Evolutionary conservation across 1,284 basidiomycete species (phyloP), one percentile per base, ranked within the genome.

Genomic region (Kalmanozyma brasiliensis): DNA sequence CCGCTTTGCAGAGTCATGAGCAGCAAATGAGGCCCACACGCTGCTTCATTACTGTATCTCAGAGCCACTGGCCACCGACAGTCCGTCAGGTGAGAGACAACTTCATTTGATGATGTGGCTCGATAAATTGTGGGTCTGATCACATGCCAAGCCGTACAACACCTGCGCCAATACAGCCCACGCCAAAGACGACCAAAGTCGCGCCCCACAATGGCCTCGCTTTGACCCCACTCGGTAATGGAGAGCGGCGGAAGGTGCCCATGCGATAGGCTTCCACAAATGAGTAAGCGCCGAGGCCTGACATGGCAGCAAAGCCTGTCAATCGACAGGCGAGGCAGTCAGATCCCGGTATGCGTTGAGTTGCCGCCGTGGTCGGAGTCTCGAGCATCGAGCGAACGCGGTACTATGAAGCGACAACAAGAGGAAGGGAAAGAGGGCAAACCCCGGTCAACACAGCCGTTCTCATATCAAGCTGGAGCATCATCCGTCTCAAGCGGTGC

Each of bases 301-400:
- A 43, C 43, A 79, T 64, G 16, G 79, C 73, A 8, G 68, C 66
- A 36, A 76, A 73, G n/a, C 79, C 79, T 2, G 78, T 81, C 11
- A 79, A 36, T 7, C 72, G 64, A 47, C 78, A 80, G 13, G 77
- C 47, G 22, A 74, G 30, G 55, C 78, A 80, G 53, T 77, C 72
- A 30, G 66, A 70, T 1, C 63, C 62, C 3, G 60, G 61, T 41
- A 60, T 26, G 4, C 56, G 51, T 8, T 24, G 40, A 8, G 41
- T 13, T 20, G 51, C n/a, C 13, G 46, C 8, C 17, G 37, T 3
- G 13, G 34, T 16, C 10, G 61, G 17, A 6, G 55, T 11, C 53
- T 74, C 72, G 34, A 53, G 20, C 16, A 37, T 29, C 26, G 72
- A 71, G 24, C 43, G 69, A 34, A 73, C 53, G 24, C 45, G 29